Evolutionary conservation across 2,329 filamentous ascomycete genomes (phyloP), one percentile per base, ranked within the genome.

Genomic region (Cadophora gregata): DNA sequence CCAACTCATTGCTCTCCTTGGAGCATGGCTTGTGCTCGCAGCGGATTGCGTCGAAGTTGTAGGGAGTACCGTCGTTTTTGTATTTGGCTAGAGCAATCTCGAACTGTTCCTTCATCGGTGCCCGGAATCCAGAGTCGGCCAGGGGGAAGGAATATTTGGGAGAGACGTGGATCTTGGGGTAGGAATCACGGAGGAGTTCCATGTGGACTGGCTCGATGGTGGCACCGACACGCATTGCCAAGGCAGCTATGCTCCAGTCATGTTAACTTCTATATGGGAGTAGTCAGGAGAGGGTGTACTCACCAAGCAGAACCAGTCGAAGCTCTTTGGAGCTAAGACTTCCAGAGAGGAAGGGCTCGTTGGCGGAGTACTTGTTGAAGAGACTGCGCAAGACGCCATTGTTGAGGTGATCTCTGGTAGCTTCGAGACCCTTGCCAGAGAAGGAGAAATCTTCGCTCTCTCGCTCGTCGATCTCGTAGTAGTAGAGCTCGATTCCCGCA

Each of bases 1-100:
- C 53, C 12, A 67, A 29, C 16, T 67, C 62, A 9, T 25, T 45
- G 7, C 53, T 29, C 8, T 50, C 50, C 25, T 64, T 64, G n/a
- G 27, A 48, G 29, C 65, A 67, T 16, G 33, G 48, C 10, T 24
- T 24, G 19, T 25, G 42, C 47, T 62, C 10, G 58, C 61, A 67
- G n/a, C 65, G 61, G 24, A 25, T 21, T 9, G 62, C 62, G n/a
- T 58, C 24, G 53, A 68, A 68, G 25, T 65, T 29, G 55, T 65
- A 63, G 2, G 66, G 66, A 27, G 59, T 60, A 21, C 66, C 62
- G 45, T 67, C 62, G 51, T 67, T 67, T 59, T 65, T 65, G 59
- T 65, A 65, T 42, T 60, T 38, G 9, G 9, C n/a, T 3, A 68
- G 47, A 8, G 63, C 62, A 19, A 51, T 58, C 51, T 65, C 59